phyloP scores from a whole-genome alignment of 1,139 yeast species.

The Geotrichum cucujoidarum region DNA sequence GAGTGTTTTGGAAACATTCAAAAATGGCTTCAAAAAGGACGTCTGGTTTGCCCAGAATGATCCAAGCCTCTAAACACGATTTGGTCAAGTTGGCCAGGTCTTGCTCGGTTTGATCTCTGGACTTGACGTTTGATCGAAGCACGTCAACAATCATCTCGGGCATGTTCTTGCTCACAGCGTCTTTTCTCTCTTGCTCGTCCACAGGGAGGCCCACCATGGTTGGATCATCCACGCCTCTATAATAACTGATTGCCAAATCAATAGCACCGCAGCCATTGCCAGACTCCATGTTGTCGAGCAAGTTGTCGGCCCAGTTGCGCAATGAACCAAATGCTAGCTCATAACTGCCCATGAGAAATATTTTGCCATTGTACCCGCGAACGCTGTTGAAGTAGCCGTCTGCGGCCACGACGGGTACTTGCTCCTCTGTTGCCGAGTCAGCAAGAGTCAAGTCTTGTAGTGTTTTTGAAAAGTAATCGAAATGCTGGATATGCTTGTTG shows the following conservation, averaged over 20 bases:
- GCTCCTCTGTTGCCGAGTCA: constrained; percentile 19
- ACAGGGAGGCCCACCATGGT: constrained; percentile 53
- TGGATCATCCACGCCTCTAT: constrained; percentile 45
- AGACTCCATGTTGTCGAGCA: constrained; percentile 45
- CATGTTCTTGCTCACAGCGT: constrained; percentile 50
- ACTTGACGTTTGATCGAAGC: constrained; percentile 39
- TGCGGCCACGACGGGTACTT: constrained; percentile 30
- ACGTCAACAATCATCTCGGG: constrained; percentile 53
- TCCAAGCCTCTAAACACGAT: constrained; percentile 41
- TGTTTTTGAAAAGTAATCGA: constrained; percentile 35
- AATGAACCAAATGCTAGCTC: constrained; percentile 54
- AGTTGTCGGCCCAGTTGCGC: constrained; percentile 69
- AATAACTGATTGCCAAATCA: constrained; percentile 50
- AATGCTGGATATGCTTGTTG: constrained; percentile 43
- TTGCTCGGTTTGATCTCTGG: constrained; percentile 1
- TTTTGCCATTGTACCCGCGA: constrained; percentile 41
- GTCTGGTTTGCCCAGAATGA: constrained; percentile 39
- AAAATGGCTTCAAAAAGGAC: constrained; percentile 42
- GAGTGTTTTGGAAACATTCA: constrained; percentile 26
- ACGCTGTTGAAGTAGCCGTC: constrained; percentile 39
- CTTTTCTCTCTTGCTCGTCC: constrained; percentile 41
- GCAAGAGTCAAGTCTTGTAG: constrained; percentile 27
- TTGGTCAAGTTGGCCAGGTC: constrained; percentile 31
- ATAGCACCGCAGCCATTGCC: constrained; percentile 54
- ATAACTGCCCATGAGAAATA: constrained; percentile 48